Conservation (phyloP, 2,329 filamentous ascomycete species). For the Colletotrichum tanaceti region DNA sequence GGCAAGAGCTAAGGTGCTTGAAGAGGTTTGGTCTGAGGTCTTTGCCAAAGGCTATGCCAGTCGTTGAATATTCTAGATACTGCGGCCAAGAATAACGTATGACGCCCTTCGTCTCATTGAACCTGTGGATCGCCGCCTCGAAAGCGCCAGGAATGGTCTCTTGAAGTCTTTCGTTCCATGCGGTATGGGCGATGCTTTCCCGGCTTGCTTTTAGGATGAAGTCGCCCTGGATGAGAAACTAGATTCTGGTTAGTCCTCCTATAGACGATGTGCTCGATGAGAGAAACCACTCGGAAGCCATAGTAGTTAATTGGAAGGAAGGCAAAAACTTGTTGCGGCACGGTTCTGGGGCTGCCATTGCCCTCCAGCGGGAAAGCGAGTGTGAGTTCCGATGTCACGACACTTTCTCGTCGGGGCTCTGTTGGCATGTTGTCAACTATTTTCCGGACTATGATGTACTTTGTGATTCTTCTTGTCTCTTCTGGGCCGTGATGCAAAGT, state of each 20-base stretch:
- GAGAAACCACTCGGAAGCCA: constrained; percentile 33
- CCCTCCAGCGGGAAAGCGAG: constrained; percentile 43
- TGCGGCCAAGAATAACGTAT: constrained; percentile 5
- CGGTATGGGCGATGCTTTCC: constrained; percentile 40
- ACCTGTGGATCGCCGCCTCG: constrained; percentile 16
- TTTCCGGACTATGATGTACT: constrained; percentile 1
- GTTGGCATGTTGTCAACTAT: neutral
- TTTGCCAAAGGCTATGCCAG: neutral
- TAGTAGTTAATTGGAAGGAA: constrained; percentile 43
- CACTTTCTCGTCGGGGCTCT: neutral
- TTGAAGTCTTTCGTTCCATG: constrained; percentile 39
- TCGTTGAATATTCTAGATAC: neutral
- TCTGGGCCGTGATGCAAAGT: no score
- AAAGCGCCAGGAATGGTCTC: constrained; percentile 23
- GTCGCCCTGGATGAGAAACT: constrained; percentile 48
- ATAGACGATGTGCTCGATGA: neutral
- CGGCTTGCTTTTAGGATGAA: constrained; percentile 45
- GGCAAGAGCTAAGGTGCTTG: no score
- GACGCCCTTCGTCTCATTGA: neutral
- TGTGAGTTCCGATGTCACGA: constrained; percentile 23
- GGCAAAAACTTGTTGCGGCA: constrained; percentile 40
- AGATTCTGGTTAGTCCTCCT: constrained; percentile 19
- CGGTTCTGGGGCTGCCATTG: neutral
- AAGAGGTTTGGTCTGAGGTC: neutral
- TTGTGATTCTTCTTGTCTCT: neutral